Evolutionary conservation across 768 basidiomycete species (phyloP).

Genomic region (Strobilomyces dryophilus): DNA sequence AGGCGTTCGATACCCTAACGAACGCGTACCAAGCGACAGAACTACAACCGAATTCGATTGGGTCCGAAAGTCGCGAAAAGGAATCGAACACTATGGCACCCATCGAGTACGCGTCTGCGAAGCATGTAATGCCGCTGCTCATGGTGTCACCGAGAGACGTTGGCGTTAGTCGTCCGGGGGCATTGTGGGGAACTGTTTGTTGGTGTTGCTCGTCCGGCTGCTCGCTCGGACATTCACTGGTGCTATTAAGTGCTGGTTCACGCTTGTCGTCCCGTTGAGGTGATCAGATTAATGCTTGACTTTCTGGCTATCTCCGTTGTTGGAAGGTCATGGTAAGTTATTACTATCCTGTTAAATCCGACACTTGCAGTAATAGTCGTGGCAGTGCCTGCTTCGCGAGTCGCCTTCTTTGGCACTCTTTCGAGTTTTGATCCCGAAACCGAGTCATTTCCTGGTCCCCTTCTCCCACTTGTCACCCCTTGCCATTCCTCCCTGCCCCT

Average conservation of each 20-base stretch:
- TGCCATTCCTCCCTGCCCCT: not conserved
- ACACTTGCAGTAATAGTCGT: not conserved
- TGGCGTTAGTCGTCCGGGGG: constrained; percentile 20
- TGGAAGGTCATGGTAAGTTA: constrained; percentile 6
- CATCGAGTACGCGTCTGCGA: constrained; percentile 31
- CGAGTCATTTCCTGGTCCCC: not conserved
- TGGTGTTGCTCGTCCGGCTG: not conserved
- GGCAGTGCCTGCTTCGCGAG: not conserved
- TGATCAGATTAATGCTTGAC: not conserved
- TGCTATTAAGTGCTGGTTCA: constrained; percentile 1
- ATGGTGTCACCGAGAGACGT: constrained; percentile 21
- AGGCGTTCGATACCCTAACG: constrained; percentile 39
- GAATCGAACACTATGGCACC: constrained; percentile 13
- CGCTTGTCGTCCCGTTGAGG: not conserved
- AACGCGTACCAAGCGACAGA: constrained; percentile 15
- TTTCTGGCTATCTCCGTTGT: not conserved
- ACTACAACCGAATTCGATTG: constrained; percentile 42
- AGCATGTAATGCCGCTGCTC: constrained; percentile 30
- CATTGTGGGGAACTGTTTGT: constrained; percentile 2
- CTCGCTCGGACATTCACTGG: not conserved
- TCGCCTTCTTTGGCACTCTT: not conserved
- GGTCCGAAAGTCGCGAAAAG: constrained; percentile 34
- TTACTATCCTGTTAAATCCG: not conserved
- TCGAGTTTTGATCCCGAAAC: not conserved
- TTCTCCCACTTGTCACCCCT: not conserved